Evolutionary conservation across 768 basidiomycete species (phyloP).

Genomic region (Suillus brevipes): DNA sequence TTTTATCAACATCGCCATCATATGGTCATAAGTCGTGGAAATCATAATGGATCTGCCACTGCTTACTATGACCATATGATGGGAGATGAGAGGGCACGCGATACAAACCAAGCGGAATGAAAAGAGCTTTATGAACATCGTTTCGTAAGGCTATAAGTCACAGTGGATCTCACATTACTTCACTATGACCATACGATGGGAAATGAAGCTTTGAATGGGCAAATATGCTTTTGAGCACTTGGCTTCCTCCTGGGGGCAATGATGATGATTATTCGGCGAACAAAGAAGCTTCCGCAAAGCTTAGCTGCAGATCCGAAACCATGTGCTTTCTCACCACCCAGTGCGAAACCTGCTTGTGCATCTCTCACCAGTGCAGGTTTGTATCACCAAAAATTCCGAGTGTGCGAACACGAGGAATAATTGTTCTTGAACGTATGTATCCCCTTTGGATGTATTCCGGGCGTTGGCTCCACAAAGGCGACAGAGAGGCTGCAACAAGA

Average conservation of each 20-base stretch:
- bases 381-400: neutral
- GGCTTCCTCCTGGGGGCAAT: neutral
- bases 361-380: neutral
- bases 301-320: neutral
- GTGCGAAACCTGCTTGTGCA: neutral
- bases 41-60: neutral
- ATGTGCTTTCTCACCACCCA: neutral
- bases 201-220: neutral
- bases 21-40: neutral
- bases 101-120: neutral
- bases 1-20: neutral
- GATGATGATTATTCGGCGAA: neutral
- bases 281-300: neutral
- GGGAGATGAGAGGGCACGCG: neutral
- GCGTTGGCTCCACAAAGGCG: neutral
- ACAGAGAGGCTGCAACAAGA: neutral
- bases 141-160: neutral
- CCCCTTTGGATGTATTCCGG: neutral
- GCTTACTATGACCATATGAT: neutral
- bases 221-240: neutral
- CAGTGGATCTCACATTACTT: neutral
- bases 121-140: neutral
- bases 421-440: too few species aligned
- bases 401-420: neutral
- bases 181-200: neutral